Base-by-base conservation (phyloP, 1,284 basidiomycete species). In the Leccinum fallax region DNA sequence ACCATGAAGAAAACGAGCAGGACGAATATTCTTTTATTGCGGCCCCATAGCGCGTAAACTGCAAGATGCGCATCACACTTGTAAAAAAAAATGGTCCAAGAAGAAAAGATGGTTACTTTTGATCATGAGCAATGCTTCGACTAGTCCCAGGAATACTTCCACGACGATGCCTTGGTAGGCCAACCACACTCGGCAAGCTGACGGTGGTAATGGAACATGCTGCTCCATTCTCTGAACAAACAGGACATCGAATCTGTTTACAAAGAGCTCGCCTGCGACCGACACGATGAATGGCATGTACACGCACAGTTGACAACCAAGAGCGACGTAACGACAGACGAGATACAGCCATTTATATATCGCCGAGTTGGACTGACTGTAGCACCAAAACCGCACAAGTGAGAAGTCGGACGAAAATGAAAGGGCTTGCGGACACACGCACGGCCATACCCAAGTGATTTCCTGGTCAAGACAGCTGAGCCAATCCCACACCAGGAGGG, bases 401-500 rank as follows among this genome's bases (percentile, higher is more conserved):
- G 21, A 58, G 32, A 19, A n/a, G 32, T 16, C 15, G 32, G 21
- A 40, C 4, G 36, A 40, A 46, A 13, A 54, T 21, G 4, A 55
- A n/a, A 24, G 34, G 26, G 2, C 11, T 34, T 4, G 7, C 16
- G 5, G n/a, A 61, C 13, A 40, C 36, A 63, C 56, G 49, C 36
- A 66, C 61, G 43, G 56, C 57, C 61, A 63, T 63, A 63, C 53
- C 64, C 64, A 63, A 36, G 32, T 54, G 34, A 66, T 53, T 48
- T 63, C 61, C 10, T 66, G 11, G 36, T 66, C 64, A 26, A 63
- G 55, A 46, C 57, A 66, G 28, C 56, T 36, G 36, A 65, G 19
- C 64, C 64, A 65, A 36, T 65, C 63, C 63, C 62, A 63, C 11
- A 60, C 30, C 57, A 61, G 48, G 43, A 64, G 38, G 36, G 43